Evolutionary conservation across 768 basidiomycete genomes (phyloP).

Genomic region (Russula virescens): DNA sequence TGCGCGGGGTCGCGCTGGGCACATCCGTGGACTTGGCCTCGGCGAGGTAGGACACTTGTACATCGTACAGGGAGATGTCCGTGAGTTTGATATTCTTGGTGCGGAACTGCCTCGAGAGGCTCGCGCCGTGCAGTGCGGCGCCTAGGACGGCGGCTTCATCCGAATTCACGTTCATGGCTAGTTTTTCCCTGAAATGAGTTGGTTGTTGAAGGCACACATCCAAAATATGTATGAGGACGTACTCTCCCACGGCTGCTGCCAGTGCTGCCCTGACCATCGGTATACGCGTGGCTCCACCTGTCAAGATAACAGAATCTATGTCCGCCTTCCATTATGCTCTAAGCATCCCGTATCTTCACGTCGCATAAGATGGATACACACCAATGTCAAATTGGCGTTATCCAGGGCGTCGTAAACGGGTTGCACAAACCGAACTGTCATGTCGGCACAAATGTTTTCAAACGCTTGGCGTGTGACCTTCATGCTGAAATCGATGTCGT

Average conservation of each 20-base stretch:
- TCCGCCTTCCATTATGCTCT: slow-evolving; percentile 49
- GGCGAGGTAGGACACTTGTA: slow-evolving; percentile 74
- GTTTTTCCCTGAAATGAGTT: slow-evolving; percentile 51
- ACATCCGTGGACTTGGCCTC: slow-evolving; percentile 45
- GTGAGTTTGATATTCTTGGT: slow-evolving; percentile 88
- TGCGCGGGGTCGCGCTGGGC: slow-evolving; percentile 43
- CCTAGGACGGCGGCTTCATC: slow-evolving; percentile 95
- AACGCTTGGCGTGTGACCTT: slow-evolving; percentile 75
- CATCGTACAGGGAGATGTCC: slow-evolving; percentile 67
- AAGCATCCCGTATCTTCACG: not conserved
- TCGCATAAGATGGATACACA: slow-evolving; percentile 31
- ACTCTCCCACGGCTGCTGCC: slow-evolving; percentile 72
- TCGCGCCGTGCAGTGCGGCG: slow-evolving; percentile 88
- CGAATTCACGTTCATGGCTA: slow-evolving; percentile 92
- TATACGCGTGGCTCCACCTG: slow-evolving; percentile 83
- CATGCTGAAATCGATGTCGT: slow-evolving; percentile 85
- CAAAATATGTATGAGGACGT: slow-evolving; percentile 26
- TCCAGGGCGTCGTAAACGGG: slow-evolving; percentile 73
- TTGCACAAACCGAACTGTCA: slow-evolving; percentile 54
- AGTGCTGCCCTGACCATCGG: slow-evolving; percentile 90
- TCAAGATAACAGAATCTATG: slow-evolving; percentile 85
- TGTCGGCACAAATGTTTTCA: slow-evolving; percentile 64
- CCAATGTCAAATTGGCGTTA: slow-evolving; percentile 61
- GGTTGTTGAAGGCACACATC: slow-evolving; percentile 1
- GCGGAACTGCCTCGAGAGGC: slow-evolving; percentile 84